These are phyloP conservation scores for Magnusiomyces paraingens DNA, from an alignment of 1,139 yeast species.

Conservation along the genomic window DNA sequence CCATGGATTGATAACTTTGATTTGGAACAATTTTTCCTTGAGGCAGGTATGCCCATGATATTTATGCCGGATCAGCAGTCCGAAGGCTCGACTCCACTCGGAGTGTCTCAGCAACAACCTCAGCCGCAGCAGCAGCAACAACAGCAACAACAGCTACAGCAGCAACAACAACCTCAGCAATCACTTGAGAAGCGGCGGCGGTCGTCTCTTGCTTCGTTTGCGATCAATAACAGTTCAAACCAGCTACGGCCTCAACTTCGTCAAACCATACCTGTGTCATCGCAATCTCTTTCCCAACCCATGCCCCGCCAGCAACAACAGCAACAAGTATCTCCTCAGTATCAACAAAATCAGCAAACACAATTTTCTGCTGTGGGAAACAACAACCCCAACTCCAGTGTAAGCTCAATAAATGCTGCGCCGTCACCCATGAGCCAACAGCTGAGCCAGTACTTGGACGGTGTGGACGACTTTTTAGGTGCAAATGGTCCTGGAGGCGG, in stretches of 20 bases:
- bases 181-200: too few relatives aligned
- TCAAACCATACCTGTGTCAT: too few relatives aligned
- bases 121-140: not conserved
- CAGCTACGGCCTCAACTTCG: too few relatives aligned
- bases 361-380: too few relatives aligned
- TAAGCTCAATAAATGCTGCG: conserved; percentile 6
- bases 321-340: too few relatives aligned
- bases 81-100: not conserved
- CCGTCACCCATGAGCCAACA: conserved; percentile 6
- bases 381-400: not conserved
- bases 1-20: not conserved
- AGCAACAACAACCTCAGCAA: not conserved
- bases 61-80: too few relatives aligned
- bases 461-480: not conserved
- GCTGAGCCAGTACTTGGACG: conserved; percentile 5
- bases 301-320: too few relatives aligned
- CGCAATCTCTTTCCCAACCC: too few relatives aligned
- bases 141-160: too few relatives aligned
- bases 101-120: not conserved
- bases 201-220: too few relatives aligned
- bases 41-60: conserved; percentile 2
- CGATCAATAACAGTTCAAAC: too few relatives aligned
- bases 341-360: too few relatives aligned
- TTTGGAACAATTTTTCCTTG: conserved; percentile 2
- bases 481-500: conserved; percentile 31